Conservation (phyloP, 1,284 basidiomycete species). For the Coniferiporia sulphurascens region DNA sequence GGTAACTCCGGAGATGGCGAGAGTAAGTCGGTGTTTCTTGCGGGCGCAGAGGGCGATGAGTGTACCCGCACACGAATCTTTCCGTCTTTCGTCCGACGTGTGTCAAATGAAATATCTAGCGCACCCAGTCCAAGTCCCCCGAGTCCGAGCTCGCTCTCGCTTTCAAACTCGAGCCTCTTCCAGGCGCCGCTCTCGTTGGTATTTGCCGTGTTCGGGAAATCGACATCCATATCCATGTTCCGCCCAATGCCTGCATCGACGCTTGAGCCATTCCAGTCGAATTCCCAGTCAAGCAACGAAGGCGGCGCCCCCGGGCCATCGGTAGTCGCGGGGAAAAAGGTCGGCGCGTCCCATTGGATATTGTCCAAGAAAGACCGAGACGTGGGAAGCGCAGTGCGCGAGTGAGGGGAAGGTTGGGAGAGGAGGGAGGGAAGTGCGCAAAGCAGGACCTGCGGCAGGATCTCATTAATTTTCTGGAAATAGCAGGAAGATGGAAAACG, state of each 20-base stretch:
- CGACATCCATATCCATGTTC: constrained; percentile 51
- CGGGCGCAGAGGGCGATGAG: constrained; percentile 31
- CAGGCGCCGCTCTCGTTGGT: constrained; percentile 17
- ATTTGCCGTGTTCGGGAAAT: constrained; percentile 20
- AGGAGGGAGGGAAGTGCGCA: constrained; percentile 70
- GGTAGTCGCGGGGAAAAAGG: constrained; percentile 27
- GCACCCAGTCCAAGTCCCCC: constrained; percentile 49
- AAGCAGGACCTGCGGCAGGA: constrained; percentile 49
- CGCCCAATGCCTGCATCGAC: constrained; percentile 25
- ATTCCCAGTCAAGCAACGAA: constrained; percentile 31
- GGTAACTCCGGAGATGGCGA: not conserved
- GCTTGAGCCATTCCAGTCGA: constrained; percentile 46
- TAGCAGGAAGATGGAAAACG: constrained; percentile 22
- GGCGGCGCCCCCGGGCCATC: constrained; percentile 18
- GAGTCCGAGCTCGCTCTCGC: constrained; percentile 18
- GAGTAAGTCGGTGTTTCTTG: not conserved
- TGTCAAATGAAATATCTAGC: constrained; percentile 68
- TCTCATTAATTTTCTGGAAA: constrained; percentile 4
- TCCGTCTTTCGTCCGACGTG: constrained; percentile 55
- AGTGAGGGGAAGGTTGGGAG: constrained; percentile 51
- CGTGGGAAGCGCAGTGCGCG: constrained; percentile 35
- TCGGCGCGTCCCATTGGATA: constrained; percentile 4
- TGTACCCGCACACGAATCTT: constrained; percentile 72
- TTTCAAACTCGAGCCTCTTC: constrained; percentile 49
- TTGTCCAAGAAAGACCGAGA: not conserved